Percentiles rank a stretch among this genome's conserved stretches.
These are phyloP conservation scores for Vitis rupestris DNA, from an alignment of 164 flowering plant species.

Conservation along the genomic window DNA sequence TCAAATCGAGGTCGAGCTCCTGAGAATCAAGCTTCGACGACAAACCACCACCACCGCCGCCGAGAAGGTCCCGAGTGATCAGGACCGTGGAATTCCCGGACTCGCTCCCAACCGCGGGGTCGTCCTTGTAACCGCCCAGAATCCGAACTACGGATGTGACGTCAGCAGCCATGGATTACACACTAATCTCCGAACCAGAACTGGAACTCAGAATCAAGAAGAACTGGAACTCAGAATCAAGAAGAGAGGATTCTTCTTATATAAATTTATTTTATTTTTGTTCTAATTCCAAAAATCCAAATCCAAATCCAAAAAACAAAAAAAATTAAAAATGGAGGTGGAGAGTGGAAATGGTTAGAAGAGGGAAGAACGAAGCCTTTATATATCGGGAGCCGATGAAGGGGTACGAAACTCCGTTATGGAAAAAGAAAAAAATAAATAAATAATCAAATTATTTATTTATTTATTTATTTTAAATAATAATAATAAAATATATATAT, in stretches of 20 bases:
- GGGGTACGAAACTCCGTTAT: constrained; percentile 5
- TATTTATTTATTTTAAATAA: not conserved
- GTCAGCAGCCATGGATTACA: constrained; percentile 59
- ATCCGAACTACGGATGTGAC: constrained; percentile 47
- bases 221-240: too few relatives aligned
- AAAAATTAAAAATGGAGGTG: not conserved
- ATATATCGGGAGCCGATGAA: not conserved
- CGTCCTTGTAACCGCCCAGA: constrained; percentile 31
- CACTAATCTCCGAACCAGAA: too few relatives aligned
- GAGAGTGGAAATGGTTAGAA: not conserved
- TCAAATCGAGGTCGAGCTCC: constrained; percentile 80
- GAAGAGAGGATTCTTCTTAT: too few relatives aligned
- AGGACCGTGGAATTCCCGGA: constrained; percentile 22
- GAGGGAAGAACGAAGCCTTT: too few relatives aligned
- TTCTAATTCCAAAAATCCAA: too few relatives aligned
- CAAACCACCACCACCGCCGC: constrained; percentile 22
- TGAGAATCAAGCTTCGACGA: constrained; percentile 33
- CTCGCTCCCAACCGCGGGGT: constrained; percentile 13
- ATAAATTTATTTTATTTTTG: too few relatives aligned
- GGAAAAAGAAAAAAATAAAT: not conserved
- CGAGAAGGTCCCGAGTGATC: constrained; percentile 76
- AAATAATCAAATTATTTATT: constrained; percentile 4
- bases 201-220: too few relatives aligned
- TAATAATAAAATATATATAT: not conserved
- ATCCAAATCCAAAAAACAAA: too few relatives aligned